phyloP scores from a whole-genome alignment of 768 basidiomycete species.

The Lactarius pseudohatsudake region DNA sequence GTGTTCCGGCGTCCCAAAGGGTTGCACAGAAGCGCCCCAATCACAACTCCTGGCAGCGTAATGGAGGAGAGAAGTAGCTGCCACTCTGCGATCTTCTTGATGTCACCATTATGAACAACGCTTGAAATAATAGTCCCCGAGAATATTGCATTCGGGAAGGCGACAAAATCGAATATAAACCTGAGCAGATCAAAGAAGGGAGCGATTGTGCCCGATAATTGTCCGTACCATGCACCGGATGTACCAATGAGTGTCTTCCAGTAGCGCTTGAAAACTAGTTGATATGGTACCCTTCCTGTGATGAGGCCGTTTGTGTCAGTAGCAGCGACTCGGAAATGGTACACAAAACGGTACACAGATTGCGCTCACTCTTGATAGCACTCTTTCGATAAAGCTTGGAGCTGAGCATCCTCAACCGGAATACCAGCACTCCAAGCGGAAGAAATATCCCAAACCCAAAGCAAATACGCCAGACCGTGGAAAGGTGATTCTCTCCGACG shows the following conservation, averaged over 20 bases:
- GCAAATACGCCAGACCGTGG: constrained; percentile 66
- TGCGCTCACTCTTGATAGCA: constrained; percentile 58
- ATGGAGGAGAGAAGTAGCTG: constrained; percentile 64
- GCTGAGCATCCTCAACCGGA: constrained; percentile 72
- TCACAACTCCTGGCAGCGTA: constrained; percentile 54
- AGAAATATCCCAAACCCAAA: constrained; percentile 62
- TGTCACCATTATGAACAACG: constrained; percentile 54
- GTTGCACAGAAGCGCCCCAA: constrained; percentile 46
- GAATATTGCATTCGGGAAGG: constrained; percentile 72
- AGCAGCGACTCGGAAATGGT: not conserved
- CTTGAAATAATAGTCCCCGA: constrained; percentile 65
- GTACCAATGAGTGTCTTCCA: constrained; percentile 72
- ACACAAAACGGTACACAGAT: not conserved
- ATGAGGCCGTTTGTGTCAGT: not conserved
- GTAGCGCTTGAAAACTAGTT: constrained; percentile 57
- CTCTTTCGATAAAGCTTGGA: constrained; percentile 60
- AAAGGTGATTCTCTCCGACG: constrained; percentile 58
- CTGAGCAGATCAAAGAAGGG: constrained; percentile 34
- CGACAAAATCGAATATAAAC: constrained; percentile 71
- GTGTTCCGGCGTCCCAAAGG: constrained; percentile 59
- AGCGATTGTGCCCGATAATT: not conserved
- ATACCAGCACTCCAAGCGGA: constrained; percentile 67
- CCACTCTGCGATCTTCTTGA: constrained; percentile 65
- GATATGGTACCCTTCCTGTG: constrained; percentile 58
- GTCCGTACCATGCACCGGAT: constrained; percentile 62